These are phyloP conservation scores for Recurvomyces mirabilis DNA, from an alignment of 495 filamentous ascomycete genomes.

Conservation along the genomic window DNA sequence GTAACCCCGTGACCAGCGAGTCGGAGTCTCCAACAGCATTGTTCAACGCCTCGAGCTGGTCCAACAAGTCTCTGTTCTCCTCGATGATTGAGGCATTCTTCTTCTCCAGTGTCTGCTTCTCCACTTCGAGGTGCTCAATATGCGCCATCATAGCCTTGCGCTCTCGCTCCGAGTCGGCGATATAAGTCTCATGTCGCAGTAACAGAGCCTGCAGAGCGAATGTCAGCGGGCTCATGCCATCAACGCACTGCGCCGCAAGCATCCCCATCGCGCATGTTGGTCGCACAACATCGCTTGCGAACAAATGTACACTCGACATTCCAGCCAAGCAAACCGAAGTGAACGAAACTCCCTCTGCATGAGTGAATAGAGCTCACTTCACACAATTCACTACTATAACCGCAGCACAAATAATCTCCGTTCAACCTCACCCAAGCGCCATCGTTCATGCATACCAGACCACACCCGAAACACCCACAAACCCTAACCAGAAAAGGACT, in stretches of 20 bases:
- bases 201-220: constrained; percentile 78
- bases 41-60: constrained; percentile 76
- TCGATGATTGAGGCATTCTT: constrained; percentile 62
- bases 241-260: constrained; percentile 6
- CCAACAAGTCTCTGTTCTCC: constrained; percentile 66
- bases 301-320: background rate
- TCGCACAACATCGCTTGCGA: constrained; percentile 2
- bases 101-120: constrained; percentile 62
- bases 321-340: background rate
- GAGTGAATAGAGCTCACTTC: background rate
- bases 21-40: constrained; percentile 63
- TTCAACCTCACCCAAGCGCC: too few species aligned
- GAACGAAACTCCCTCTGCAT: background rate
- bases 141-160: constrained; percentile 54
- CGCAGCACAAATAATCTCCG: too few species aligned
- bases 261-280: constrained; percentile 2
- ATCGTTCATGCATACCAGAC: too few species aligned
- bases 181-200: constrained; percentile 82
- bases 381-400: too few species aligned
- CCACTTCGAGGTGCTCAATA: constrained; percentile 64
- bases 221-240: constrained; percentile 43
- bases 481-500: background rate
- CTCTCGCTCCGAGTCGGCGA: constrained; percentile 78
- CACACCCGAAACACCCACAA: too few species aligned
- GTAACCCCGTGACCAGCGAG: constrained; percentile 55